phyloP scores from a whole-genome alignment of 768 basidiomycete species.

The Russula olivacea region DNA sequence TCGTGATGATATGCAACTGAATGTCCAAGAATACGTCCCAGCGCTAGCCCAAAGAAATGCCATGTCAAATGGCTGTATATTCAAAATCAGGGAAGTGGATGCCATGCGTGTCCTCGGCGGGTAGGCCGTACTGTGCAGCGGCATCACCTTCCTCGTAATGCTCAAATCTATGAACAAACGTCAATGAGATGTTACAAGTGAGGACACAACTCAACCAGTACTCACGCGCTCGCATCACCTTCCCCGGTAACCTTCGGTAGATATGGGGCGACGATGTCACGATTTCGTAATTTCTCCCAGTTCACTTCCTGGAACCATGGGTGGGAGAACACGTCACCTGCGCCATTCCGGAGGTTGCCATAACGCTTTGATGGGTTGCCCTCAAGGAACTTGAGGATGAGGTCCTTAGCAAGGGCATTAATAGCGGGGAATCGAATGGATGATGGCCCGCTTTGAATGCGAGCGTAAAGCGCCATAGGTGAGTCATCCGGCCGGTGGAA shows the following conservation, averaged over 20 bases:
- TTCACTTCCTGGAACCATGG: conserved; percentile 93
- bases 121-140: conserved; percentile 51
- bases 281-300: conserved; percentile 70
- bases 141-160: conserved; percentile 72
- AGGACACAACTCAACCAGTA: conserved; percentile 25
- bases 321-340: conserved; percentile 88
- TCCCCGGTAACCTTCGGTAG: conserved; percentile 87
- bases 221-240: conserved; percentile 92
- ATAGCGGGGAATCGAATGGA: conserved; percentile 79
- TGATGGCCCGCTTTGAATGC: conserved; percentile 71
- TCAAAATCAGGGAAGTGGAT: conserved; percentile 73
- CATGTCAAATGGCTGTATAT: conserved; percentile 42
- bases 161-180: conserved; percentile 51
- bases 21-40: neutral
- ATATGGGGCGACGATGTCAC: conserved; percentile 95
- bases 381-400: conserved; percentile 89
- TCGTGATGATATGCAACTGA: conserved; percentile 7
- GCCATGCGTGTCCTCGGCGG: conserved; percentile 57
- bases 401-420: conserved; percentile 71
- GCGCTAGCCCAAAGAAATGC: neutral
- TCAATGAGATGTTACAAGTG: neutral
- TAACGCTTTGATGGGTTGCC: conserved; percentile 81
- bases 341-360: conserved; percentile 84
- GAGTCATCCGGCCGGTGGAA: conserved; percentile 85
- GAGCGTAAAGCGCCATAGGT: conserved; percentile 85